Evolutionary conservation across 352 stramenopile genomes (phyloP).

Genomic region (Thalassiosira mediterranea): DNA sequence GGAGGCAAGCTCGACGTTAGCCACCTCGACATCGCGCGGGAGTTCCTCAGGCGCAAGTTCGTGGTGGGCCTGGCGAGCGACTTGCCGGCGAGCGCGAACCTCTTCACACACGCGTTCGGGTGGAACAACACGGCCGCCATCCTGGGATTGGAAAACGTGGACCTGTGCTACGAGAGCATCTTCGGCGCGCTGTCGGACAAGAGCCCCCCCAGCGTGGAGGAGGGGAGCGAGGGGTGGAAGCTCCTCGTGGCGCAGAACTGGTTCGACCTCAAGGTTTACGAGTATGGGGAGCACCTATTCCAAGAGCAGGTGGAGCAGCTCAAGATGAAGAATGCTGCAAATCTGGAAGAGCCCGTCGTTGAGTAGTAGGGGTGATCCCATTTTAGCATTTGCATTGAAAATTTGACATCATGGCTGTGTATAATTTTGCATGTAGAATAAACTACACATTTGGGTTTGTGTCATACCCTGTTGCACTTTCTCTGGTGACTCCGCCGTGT

Average conservation of each 20-base stretch:
- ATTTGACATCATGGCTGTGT: too few species aligned
- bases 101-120: conserved; percentile 35
- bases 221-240: conserved; percentile 54
- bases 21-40: conserved; percentile 43
- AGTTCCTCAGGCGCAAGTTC: conserved; percentile 51
- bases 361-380: too few species aligned
- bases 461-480: too few species aligned
- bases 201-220: conserved; percentile 25
- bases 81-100: conserved; percentile 18
- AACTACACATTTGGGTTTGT: too few species aligned
- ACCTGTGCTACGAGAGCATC: conserved; percentile 36
- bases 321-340: conserved; percentile 2
- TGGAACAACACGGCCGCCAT: conserved; percentile 33
- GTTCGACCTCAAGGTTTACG: conserved; percentile 56
- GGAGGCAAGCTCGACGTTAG: conserved; percentile 20
- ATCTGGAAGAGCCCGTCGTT: too few species aligned
- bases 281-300: conserved; percentile 52
- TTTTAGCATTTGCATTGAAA: too few species aligned
- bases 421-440: too few species aligned
- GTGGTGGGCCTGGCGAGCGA: conserved; percentile 36
- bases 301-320: conserved; percentile 40
- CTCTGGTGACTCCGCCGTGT: too few species aligned
- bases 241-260: conserved; percentile 49
- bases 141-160: conserved; percentile 10
- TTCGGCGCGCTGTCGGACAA: conserved; percentile 36